These are phyloP conservation scores for Aureoboletus auriporus DNA, from an alignment of 768 basidiomycete species.

Conservation along the genomic window DNA sequence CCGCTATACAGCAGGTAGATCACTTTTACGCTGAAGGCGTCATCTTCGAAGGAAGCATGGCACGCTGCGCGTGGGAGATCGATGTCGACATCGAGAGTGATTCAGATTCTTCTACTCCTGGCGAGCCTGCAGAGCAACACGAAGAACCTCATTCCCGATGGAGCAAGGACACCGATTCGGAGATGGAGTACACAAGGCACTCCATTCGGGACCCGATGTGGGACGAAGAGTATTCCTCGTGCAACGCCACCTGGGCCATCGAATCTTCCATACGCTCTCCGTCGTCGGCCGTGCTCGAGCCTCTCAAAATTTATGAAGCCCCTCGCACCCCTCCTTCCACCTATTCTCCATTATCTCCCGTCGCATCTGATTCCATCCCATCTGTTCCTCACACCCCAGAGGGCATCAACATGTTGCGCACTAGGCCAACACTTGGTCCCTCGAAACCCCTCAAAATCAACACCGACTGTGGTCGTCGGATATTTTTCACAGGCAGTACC, in stretches of 20 bases:
- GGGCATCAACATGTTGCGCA: slow-evolving; percentile 39
- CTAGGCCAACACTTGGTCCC: slow-evolving; percentile 31
- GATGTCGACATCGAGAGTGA: slow-evolving; percentile 63
- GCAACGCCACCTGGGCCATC: slow-evolving; percentile 52
- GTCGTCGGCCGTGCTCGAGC: slow-evolving; percentile 34
- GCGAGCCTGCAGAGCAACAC: slow-evolving; percentile 34
- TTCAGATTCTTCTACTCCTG: slow-evolving; percentile 52
- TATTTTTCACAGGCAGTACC: slow-evolving; percentile 36
- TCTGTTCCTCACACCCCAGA: slow-evolving; percentile 61
- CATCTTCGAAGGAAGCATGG: slow-evolving; percentile 78
- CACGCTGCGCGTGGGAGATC: slow-evolving; percentile 73
- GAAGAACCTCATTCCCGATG: slow-evolving; percentile 49
- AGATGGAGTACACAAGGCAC: slow-evolving; percentile 31
- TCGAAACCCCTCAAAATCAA: slow-evolving; percentile 55
- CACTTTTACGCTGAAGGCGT: slow-evolving; percentile 73
- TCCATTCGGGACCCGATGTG: slow-evolving; percentile 28
- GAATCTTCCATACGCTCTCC: slow-evolving; percentile 50
- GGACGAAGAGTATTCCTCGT: slow-evolving; percentile 39
- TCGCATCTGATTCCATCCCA: slow-evolving; percentile 32
- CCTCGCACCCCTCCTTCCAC: slow-evolving; percentile 49
- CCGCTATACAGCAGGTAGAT: slow-evolving; percentile 50
- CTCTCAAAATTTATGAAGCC: slow-evolving; percentile 41
- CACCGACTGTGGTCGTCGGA: slow-evolving; percentile 40
- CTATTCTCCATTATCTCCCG: slow-evolving; percentile 45
- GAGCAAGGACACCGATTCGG: slow-evolving; percentile 48